Evolutionary conservation across 2,329 filamentous ascomycete species (phyloP).

Genomic region (Trichocomaceae sp.): DNA sequence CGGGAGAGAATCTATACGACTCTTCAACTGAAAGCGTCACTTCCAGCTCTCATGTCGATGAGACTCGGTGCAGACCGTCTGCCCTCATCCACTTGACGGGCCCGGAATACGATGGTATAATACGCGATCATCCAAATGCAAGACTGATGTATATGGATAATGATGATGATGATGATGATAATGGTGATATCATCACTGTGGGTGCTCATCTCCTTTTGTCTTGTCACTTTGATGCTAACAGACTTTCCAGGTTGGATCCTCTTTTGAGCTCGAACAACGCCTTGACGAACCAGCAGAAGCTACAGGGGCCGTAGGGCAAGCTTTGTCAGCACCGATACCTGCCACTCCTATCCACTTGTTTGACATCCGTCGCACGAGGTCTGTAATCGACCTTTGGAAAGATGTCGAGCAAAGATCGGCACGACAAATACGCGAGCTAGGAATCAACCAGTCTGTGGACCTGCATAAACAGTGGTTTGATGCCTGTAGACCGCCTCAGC

Average conservation of each 20-base stretch:
- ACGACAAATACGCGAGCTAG: neutral
- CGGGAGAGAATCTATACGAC: slow-evolving; percentile 16
- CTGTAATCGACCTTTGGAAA: slow-evolving; percentile 35
- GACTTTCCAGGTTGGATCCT: slow-evolving; percentile 37
- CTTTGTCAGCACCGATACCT: slow-evolving; percentile 13
- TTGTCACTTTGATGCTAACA: slow-evolving; percentile 3
- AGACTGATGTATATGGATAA: slow-evolving; percentile 41
- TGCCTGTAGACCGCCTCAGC: slow-evolving; percentile 17
- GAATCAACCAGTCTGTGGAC: neutral
- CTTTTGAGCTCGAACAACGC: slow-evolving; percentile 41
- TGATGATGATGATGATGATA: slow-evolving; percentile 43
- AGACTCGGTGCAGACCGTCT: slow-evolving; percentile 14
- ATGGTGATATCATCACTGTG: slow-evolving; percentile 42
- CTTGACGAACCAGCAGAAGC: slow-evolving; percentile 36
- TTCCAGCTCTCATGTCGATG: slow-evolving; percentile 9
- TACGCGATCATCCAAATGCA: slow-evolving; percentile 35
- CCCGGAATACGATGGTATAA: slow-evolving; percentile 39
- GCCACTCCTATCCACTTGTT: slow-evolving; percentile 39
- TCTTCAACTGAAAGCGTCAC: slow-evolving; percentile 9
- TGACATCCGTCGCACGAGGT: slow-evolving; percentile 38
- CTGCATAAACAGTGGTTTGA: slow-evolving; percentile 9
- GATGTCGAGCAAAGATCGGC: slow-evolving; percentile 21
- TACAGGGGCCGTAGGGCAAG: slow-evolving; percentile 9
- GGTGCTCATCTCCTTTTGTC: slow-evolving; percentile 15
- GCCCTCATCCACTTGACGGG: slow-evolving; percentile 37